These are phyloP conservation scores for Botrytis hyacinthi DNA, from an alignment of 2,329 filamentous ascomycete genomes.

Conservation along the genomic window DNA sequence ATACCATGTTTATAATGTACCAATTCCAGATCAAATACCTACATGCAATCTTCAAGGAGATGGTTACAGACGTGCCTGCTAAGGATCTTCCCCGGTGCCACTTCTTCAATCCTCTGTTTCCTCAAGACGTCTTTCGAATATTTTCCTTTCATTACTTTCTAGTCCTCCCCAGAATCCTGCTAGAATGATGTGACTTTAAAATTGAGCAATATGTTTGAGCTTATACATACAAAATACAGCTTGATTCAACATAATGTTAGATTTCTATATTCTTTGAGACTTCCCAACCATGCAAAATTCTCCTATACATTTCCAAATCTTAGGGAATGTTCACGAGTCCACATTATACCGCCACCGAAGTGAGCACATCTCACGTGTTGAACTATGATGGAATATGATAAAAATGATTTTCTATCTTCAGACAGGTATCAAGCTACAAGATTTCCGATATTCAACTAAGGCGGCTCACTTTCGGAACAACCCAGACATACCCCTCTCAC, in stretches of 20 bases:
- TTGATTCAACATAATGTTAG: rapidly evolving
- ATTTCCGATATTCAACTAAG: neutral
- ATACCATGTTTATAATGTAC: neutral
- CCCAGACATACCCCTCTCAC: rapidly evolving
- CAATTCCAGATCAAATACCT: neutral
- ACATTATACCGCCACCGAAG: rapidly evolving
- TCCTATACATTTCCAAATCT: neutral
- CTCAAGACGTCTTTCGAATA: neutral
- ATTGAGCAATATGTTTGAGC: rapidly evolving
- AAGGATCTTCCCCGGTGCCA: neutral
- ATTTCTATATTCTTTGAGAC: neutral
- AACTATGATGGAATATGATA: neutral
- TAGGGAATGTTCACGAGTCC: rapidly evolving
- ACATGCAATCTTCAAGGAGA: neutral
- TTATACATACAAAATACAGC: rapidly evolving
- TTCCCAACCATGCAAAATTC: neutral
- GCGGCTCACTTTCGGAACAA: neutral
- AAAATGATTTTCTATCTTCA: neutral
- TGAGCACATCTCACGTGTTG: neutral
- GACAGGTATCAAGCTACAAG: rapidly evolving
- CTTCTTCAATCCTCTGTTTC: neutral
- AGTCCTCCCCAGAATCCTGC: rapidly evolving
- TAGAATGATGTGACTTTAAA: neutral
- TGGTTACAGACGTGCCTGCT: neutral
- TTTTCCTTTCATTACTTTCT: rapidly evolving